Percentiles rank a stretch among this genome's conserved stretches.
These are phyloP conservation scores for Microbotryum saponariae DNA, from an alignment of 1,284 basidiomycete genomes.

Conservation along the genomic window DNA sequence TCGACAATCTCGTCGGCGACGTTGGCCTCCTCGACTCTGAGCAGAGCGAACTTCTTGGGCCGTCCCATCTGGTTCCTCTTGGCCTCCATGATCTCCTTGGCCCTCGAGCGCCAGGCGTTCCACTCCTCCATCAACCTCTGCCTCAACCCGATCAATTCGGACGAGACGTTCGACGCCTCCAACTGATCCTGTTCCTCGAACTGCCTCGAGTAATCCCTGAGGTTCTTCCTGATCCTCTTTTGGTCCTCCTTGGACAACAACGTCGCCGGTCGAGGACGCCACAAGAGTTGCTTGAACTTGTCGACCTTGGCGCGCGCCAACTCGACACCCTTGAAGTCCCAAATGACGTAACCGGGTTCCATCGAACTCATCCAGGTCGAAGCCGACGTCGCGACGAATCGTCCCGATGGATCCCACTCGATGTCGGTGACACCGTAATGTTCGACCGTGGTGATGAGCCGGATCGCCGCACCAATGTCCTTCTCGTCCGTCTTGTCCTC, in stretches of 20 bases:
- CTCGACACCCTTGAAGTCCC: slow-evolving; percentile 96
- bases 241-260: slow-evolving; percentile 84
- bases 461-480: slow-evolving; percentile 65
- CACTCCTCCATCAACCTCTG: slow-evolving; percentile 93
- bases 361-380: slow-evolving; percentile 92
- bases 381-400: slow-evolving; percentile 86
- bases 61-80: slow-evolving; percentile 52
- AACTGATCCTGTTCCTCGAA: slow-evolving; percentile 97
- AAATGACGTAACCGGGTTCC: slow-evolving; percentile 92
- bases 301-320: slow-evolving; percentile 76
- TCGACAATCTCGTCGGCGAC: slow-evolving; percentile 90
- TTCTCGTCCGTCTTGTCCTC: slow-evolving; percentile 63
- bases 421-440: slow-evolving; percentile 98
- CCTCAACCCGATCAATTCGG: slow-evolving; percentile 83
- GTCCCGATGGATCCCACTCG: slow-evolving; percentile 96
- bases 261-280: slow-evolving; percentile 87
- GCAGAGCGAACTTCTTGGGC: slow-evolving; percentile 46
- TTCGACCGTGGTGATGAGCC: slow-evolving; percentile 74
- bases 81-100: slow-evolving; percentile 49
- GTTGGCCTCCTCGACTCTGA: slow-evolving; percentile 74
- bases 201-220: slow-evolving; percentile 80
- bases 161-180: slow-evolving; percentile 87
- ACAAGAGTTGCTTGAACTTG: slow-evolving; percentile 97
- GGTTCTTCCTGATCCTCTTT: slow-evolving; percentile 75
- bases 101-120: slow-evolving; percentile 73